Evolutionary conservation across 1,284 basidiomycete genomes (phyloP), one percentile per base, ranked within the genome.

Genomic region (Tausonia pullulans): DNA sequence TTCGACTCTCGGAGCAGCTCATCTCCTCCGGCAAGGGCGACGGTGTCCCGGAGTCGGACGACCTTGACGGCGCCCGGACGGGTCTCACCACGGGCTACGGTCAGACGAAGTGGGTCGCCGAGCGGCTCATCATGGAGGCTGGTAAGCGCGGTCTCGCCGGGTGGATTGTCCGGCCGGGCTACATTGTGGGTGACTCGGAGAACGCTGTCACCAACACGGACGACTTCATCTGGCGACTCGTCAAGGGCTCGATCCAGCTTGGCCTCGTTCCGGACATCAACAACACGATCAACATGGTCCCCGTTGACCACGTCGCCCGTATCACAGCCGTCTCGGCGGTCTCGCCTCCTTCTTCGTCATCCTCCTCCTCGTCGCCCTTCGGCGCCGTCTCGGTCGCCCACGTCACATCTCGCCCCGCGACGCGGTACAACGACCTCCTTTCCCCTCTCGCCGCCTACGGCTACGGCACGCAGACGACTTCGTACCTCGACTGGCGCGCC

Each of bases 211-310:
- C 94, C 43, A 99, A 99, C 78, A 98, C 96, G 49, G 96, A 99
- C 72, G 96, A 99, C 76, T 99, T 99, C 77, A 83, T 99, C 64
- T 98, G 95, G 94, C 85, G 96, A 27, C 81, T 99, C 74, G 90
- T 98, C 74, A 98, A 98, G 77, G 96, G 96, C 40, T 97, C 93
- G 74, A 82, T 96, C 58, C 96, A 99, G 76, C 85, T 98, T 5
- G 95, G 95, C 3, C 83, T 93, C 54, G 86, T 94, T 2, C 96
- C 96, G 1, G 90, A 99, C 74, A 98, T 99, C 76, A 92, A 97
- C 81, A 99, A 99, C 78, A 88, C 90, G 3, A 83, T 98, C 73
- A 98, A 98, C 78, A 95, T 98, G 89, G 90, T 94, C 16, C 96
- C 96, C 0, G 96, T 98, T 43, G 90, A 98, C 76, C 90, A 96